Conservation (phyloP, 495 filamentous ascomycete genomes). For the Amniculicola lignicola region DNA sequence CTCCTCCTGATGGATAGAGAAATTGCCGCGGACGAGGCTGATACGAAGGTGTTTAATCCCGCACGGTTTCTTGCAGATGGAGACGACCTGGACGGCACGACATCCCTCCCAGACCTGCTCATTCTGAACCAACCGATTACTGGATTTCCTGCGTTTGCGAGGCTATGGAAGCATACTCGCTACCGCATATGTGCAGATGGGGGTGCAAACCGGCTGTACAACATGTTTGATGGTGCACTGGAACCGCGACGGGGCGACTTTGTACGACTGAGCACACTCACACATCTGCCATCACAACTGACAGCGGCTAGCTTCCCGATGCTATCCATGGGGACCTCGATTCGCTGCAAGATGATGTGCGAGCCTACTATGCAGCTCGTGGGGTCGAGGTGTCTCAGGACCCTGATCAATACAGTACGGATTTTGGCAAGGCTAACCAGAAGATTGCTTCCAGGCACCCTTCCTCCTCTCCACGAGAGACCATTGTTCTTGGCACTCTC, state of each 20-base stretch:
- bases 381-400: conserved; percentile 60
- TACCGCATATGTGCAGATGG: conserved; percentile 76
- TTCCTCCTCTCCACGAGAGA: conserved; percentile 32
- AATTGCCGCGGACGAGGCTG: conserved; percentile 10
- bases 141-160: conserved; percentile 29
- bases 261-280: conserved; percentile 38
- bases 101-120: conserved; percentile 30
- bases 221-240: conserved; percentile 46
- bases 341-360: conserved; percentile 61
- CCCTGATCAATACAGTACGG: conserved; percentile 78
- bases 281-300: background rate
- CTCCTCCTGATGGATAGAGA: too few species aligned
- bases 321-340: conserved; percentile 86
- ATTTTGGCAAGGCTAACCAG: conserved; percentile 71
- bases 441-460: conserved; percentile 46
- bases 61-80: conserved; percentile 18
- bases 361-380: conserved; percentile 56
- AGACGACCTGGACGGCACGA: background rate
- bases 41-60: conserved; percentile 16
- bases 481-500: conserved; percentile 77
- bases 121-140: conserved; percentile 44
- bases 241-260: conserved; percentile 40
- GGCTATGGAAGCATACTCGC: conserved; percentile 36
- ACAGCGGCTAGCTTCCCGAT: conserved; percentile 53
- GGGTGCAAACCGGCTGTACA: conserved; percentile 77